Conservation (phyloP, 257 asterid species). For the Scutellaria galericulata region DNA sequence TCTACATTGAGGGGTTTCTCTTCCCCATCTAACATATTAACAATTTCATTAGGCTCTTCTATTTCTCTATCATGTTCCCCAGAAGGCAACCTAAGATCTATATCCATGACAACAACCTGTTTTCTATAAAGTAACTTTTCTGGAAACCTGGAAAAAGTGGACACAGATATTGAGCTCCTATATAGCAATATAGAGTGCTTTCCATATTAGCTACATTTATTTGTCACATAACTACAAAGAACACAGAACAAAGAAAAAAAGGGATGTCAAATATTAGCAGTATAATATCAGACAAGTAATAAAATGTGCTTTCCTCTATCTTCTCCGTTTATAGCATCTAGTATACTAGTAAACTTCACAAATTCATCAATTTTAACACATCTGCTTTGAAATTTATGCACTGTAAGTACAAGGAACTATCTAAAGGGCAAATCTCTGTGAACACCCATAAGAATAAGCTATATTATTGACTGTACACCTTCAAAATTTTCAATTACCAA, state of each 20-base stretch:
- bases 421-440: neutral
- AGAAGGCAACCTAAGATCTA: constrained; percentile 89
- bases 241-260: neutral
- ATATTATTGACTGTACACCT: neutral
- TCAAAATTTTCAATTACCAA: neutral
- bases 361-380: neutral
- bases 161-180: constrained; percentile 27
- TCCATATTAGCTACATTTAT: neutral
- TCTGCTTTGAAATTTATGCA: neutral
- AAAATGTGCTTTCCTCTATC: neutral
- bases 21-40: constrained; percentile 67
- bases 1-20: constrained; percentile 65
- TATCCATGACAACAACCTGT: constrained; percentile 64
- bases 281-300: neutral
- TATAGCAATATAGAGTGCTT: constrained; percentile 3
- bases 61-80: constrained; percentile 77
- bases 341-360: neutral
- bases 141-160: constrained; percentile 36
- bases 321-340: constrained; percentile 1
- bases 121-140: constrained; percentile 29
- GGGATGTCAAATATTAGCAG: neutral
- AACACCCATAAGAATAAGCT: constrained; percentile 6
- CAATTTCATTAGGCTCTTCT: constrained; percentile 68
- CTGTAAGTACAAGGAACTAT: neutral
- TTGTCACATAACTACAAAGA: constrained; percentile 3